phyloP scores from a whole-genome alignment of 2,329 filamentous ascomycete species.

The Chalara sp. region DNA sequence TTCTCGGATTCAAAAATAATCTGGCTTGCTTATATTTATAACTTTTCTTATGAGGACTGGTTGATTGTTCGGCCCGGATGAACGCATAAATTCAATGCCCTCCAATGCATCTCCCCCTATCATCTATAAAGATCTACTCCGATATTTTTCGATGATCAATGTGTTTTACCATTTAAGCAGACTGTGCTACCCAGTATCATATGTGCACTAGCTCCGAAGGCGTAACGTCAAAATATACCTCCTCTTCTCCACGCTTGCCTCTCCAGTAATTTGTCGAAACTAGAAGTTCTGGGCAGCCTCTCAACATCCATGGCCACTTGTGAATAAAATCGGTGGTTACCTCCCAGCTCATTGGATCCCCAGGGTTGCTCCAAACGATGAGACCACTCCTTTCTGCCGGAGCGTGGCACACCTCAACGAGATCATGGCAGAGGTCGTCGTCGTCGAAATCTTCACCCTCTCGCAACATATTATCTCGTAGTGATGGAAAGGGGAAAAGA shows the following conservation, averaged over 20 bases:
- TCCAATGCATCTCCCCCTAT: too few species aligned
- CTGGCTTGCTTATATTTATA: too few species aligned
- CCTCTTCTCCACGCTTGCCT: constrained; percentile 25
- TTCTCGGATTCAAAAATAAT: too few species aligned
- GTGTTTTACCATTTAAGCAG: too few species aligned
- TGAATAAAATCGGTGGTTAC: constrained; percentile 29
- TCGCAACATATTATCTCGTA: constrained; percentile 20
- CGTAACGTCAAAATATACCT: too few species aligned
- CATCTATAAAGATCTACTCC: too few species aligned
- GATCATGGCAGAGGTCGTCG: background rate
- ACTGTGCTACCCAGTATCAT: too few species aligned
- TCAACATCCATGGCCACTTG: constrained; percentile 30
- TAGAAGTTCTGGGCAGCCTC: constrained; percentile 27
- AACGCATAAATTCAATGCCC: too few species aligned
- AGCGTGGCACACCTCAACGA: background rate
- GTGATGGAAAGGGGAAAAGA: constrained; percentile 27
- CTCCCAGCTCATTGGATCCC: constrained; percentile 31
- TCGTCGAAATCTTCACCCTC: constrained; percentile 9
- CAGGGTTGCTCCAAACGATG: constrained; percentile 30
- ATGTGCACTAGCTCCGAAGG: too few species aligned
- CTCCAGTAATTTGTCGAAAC: constrained; percentile 31
- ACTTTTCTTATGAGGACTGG: too few species aligned
- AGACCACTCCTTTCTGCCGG: constrained; percentile 16
- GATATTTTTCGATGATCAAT: too few species aligned
- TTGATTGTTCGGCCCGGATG: too few species aligned